Evolutionary conservation across 2,329 filamentous ascomycete genomes (phyloP).

Genomic region (Curvularia hawaiiensis): DNA sequence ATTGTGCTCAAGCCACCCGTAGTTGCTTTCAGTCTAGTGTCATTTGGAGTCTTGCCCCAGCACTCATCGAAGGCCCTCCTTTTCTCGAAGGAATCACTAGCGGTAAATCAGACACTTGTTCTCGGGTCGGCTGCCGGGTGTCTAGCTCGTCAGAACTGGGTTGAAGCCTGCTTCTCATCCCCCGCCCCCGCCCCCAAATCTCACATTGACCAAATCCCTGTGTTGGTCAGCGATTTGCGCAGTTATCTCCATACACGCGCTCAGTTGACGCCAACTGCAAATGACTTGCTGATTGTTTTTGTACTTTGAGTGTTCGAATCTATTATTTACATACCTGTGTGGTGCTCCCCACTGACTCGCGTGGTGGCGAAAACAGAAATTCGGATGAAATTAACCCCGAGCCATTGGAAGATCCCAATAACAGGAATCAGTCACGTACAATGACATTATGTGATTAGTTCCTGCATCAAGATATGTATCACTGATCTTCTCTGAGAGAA

Average conservation of each 20-base stretch:
- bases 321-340: not conserved
- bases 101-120: conserved; percentile 21
- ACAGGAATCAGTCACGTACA: not conserved
- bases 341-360: not conserved
- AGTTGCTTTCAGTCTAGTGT: not conserved
- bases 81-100: conserved; percentile 30
- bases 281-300: not conserved
- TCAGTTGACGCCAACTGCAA: not conserved
- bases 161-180: not conserved
- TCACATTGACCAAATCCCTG: not conserved
- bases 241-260: not conserved
- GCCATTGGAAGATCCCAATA: not conserved
- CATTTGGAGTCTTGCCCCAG: conserved; percentile 31
- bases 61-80: conserved; percentile 45
- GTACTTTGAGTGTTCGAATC: not conserved
- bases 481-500: conserved; percentile 22
- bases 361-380: not conserved
- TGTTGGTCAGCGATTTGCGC: not conserved
- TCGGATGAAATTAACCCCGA: not conserved
- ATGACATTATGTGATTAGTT: conserved; percentile 24
- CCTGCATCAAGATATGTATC: conserved; percentile 21
- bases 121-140: not conserved
- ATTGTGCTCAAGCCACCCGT: conserved; percentile 22
- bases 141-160: not conserved
- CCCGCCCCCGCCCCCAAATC: not conserved